A percentile compares a stretch with the other conserved stretches of the same genome.
Conservation (phyloP, 345 rosid species). For the Murraya koenigii region DNA sequence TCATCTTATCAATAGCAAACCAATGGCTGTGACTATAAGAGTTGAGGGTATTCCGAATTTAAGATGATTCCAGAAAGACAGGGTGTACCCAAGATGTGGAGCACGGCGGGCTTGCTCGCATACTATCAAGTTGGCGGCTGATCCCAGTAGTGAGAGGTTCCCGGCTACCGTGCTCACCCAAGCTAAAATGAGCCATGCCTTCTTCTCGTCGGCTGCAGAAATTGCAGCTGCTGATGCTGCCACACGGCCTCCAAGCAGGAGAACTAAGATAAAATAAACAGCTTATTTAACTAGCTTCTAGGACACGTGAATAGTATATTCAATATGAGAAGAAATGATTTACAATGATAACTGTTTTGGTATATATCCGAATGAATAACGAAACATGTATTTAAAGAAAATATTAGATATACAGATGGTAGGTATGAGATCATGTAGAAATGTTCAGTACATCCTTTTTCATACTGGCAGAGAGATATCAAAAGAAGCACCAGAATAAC, state of each 20-base stretch:
- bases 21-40: conserved; percentile 59
- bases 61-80: conserved; percentile 71
- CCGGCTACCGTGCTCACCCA: conserved; percentile 93
- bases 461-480: neutral
- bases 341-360: neutral
- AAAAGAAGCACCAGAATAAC: neutral
- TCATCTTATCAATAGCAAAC: conserved; percentile 52
- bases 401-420: neutral
- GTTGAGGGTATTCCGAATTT: conserved; percentile 82
- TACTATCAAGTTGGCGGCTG: conserved; percentile 86
- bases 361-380: too few relatives aligned
- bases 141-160: conserved; percentile 76
- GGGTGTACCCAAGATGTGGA: conserved; percentile 43
- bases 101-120: conserved; percentile 80
- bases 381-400: neutral
- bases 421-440: neutral
- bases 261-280: conserved; percentile 35
- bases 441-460: neutral
- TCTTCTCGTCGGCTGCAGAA: conserved; percentile 57
- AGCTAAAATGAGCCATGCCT: conserved; percentile 78
- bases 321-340: neutral
- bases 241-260: conserved; percentile 66
- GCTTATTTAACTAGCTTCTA: neutral
- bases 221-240: conserved; percentile 69
- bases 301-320: neutral